Percentiles rank a stretch among this genome's conserved stretches.
phyloP scores from a whole-genome alignment of 1,284 basidiomycete species.

The Cutaneotrichosporon mucoides region DNA sequence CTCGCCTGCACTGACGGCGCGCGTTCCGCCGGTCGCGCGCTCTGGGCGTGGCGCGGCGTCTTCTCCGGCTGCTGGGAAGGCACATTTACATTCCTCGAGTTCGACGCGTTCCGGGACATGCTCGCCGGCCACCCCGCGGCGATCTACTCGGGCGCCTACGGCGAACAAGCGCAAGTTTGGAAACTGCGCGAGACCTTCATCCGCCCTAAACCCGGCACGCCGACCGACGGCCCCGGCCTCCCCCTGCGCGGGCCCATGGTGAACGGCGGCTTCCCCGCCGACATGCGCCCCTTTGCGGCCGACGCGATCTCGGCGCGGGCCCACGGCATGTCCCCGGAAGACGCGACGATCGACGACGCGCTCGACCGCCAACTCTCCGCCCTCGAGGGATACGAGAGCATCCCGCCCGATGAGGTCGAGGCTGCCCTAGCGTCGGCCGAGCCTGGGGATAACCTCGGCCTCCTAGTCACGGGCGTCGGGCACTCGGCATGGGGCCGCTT shows the following conservation, averaged over 20 bases:
- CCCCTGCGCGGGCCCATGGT: constrained; percentile 38
- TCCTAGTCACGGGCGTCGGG: constrained; percentile 52
- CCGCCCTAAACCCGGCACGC: constrained; percentile 18
- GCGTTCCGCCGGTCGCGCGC: constrained; percentile 45
- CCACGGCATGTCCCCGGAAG: constrained; percentile 29
- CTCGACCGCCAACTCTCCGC: constrained; percentile 41
- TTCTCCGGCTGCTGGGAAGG: constrained; percentile 56
- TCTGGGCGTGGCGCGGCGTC: constrained; percentile 47
- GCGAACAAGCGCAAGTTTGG: constrained; percentile 57
- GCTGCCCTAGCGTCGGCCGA: constrained; percentile 21
- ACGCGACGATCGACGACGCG: constrained; percentile 33
- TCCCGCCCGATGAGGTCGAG: constrained; percentile 34
- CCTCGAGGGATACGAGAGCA: constrained; percentile 40
- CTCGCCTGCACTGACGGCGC: constrained; percentile 48
- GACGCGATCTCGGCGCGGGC: constrained; percentile 10
- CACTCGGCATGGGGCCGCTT: constrained; percentile 56
- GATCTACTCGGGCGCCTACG: constrained; percentile 54
- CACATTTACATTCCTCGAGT: constrained; percentile 56
- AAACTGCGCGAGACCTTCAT: constrained; percentile 53
- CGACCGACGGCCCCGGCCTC: constrained; percentile 4
- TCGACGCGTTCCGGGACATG: constrained; percentile 53
- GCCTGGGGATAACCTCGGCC: constrained; percentile 24
- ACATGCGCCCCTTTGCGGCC: constrained; percentile 21
- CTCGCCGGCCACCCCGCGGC: constrained; percentile 41
- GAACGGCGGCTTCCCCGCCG: constrained; percentile 45